phyloP scores from a whole-genome alignment of 768 basidiomycete species.

The Hericium alpestre region DNA sequence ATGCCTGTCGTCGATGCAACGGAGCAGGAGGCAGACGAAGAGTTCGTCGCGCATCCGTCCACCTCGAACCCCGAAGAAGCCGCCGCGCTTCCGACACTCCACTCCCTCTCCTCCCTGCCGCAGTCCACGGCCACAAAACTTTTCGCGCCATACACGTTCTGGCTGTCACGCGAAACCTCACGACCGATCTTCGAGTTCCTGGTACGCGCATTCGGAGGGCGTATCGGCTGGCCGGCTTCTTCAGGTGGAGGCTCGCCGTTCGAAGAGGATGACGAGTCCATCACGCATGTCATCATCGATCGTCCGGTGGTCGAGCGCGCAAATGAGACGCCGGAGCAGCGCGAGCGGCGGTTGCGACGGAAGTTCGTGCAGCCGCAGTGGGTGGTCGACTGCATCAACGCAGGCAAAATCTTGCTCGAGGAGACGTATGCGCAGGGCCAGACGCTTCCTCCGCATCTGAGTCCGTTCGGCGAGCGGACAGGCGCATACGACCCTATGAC shows the following conservation, averaged over 20 bases:
- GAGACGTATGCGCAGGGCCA: constrained; percentile 80
- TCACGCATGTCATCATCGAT: constrained; percentile 95
- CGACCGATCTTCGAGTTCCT: constrained; percentile 90
- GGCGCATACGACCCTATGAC: constrained; percentile 65
- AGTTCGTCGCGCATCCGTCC: constrained; percentile 57
- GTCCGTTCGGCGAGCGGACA: constrained; percentile 81
- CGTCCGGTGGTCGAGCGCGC: constrained; percentile 50
- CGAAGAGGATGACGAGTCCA: constrained; percentile 65
- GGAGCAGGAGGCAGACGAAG: constrained; percentile 36
- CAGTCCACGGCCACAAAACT: constrained; percentile 49
- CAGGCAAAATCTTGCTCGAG: constrained; percentile 72
- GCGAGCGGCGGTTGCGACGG: constrained; percentile 52
- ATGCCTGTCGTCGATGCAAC: constrained; percentile 19
- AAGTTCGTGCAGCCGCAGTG: constrained; percentile 96
- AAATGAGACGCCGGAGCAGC: constrained; percentile 45
- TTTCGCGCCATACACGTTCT: constrained; percentile 84
- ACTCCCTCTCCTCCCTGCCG: constrained; percentile 50
- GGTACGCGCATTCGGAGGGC: constrained; percentile 84
- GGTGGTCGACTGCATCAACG: constrained; percentile 94
- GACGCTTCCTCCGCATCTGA: constrained; percentile 85
- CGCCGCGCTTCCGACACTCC: constrained; percentile 54
- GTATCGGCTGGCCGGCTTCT: constrained; percentile 79
- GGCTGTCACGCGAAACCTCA: constrained; percentile 86
- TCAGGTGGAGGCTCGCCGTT: constrained; percentile 76
- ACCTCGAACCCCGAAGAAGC: constrained; percentile 34